These are phyloP conservation scores for Apiospora hydei DNA, from an alignment of 2,329 filamentous ascomycete genomes.

Conservation along the genomic window DNA sequence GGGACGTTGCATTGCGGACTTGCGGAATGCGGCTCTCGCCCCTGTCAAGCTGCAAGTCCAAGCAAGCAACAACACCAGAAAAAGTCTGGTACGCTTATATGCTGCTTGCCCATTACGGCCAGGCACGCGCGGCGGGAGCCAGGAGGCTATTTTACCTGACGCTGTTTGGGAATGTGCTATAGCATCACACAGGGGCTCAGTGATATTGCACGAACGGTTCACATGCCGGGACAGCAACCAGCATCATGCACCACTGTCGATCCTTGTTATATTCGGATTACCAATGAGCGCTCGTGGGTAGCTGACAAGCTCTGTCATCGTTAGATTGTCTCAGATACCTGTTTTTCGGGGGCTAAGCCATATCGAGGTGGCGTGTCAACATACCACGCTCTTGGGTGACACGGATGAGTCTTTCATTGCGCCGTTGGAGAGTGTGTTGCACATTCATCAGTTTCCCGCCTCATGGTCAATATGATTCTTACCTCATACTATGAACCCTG, in stretches of 20 bases:
- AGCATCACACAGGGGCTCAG: not conserved
- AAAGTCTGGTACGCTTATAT: not conserved
- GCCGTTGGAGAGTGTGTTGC: slow-evolving; percentile 8
- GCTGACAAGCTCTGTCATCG: slow-evolving; percentile 13
- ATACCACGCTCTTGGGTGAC: not conserved
- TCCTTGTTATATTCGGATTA: not conserved
- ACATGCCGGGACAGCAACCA: not conserved
- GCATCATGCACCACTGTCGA: not conserved
- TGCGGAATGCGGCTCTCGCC: slow-evolving; percentile 6
- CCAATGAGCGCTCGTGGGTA: not conserved
- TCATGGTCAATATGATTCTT: not conserved
- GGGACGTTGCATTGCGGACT: slow-evolving; percentile 8
- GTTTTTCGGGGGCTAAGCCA: slow-evolving; percentile 8
- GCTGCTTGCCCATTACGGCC: not conserved
- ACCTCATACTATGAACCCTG: not conserved
- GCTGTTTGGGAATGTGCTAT: not conserved
- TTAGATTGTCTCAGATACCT: slow-evolving; percentile 10
- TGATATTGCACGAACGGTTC: slow-evolving; percentile 5
- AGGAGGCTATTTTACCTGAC: not conserved
- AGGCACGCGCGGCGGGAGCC: not conserved
- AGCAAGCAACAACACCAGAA: too few species aligned
- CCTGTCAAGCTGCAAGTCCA: not conserved
- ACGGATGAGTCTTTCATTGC: not conserved
- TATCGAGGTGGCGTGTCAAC: not conserved
- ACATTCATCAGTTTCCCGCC: slow-evolving; percentile 7